phyloP scores from a whole-genome alignment of 306 rosid species.

The Rosa rugosa region DNA sequence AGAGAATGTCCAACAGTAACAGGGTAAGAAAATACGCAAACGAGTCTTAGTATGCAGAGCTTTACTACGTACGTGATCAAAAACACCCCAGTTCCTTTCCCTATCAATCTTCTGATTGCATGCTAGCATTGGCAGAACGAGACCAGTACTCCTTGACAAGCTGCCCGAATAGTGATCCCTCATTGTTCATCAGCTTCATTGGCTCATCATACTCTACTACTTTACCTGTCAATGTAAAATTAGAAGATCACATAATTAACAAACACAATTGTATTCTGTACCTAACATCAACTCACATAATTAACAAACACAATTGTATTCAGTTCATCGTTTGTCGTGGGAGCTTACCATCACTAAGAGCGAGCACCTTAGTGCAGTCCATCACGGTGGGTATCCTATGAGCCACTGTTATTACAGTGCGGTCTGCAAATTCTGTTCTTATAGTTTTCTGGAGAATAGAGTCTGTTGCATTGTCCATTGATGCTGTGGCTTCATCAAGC shows the following conservation, averaged over 20 bases:
- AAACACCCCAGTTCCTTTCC: background rate
- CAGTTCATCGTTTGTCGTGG: background rate
- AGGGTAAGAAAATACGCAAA: background rate
- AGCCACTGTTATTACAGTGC: slow-evolving; percentile 36
- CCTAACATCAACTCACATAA: too few relatives aligned
- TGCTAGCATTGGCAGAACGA: slow-evolving; percentile 19
- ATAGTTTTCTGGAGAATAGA: slow-evolving; percentile 30
- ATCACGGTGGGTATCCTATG: slow-evolving; percentile 40
- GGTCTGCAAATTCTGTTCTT: slow-evolving; percentile 29
- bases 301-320: background rate
- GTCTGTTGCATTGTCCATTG: slow-evolving; percentile 37
- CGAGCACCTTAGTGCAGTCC: slow-evolving; percentile 33
- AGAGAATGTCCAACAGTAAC: background rate
- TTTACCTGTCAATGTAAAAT: slow-evolving; percentile 17
- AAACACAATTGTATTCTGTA: background rate
- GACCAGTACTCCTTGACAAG: slow-evolving; percentile 39
- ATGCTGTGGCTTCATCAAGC: slow-evolving; percentile 42
- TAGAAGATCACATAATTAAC: background rate
- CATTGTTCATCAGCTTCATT: slow-evolving; percentile 24
- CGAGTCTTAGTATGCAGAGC: background rate
- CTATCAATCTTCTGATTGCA: background rate
- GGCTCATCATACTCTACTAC: slow-evolving; percentile 31
- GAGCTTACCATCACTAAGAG: slow-evolving; percentile 28
- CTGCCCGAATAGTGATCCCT: slow-evolving; percentile 21
- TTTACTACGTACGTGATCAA: background rate